Conservation (phyloP, 805 yeast species). For the Metschnikowia henanensis region DNA sequence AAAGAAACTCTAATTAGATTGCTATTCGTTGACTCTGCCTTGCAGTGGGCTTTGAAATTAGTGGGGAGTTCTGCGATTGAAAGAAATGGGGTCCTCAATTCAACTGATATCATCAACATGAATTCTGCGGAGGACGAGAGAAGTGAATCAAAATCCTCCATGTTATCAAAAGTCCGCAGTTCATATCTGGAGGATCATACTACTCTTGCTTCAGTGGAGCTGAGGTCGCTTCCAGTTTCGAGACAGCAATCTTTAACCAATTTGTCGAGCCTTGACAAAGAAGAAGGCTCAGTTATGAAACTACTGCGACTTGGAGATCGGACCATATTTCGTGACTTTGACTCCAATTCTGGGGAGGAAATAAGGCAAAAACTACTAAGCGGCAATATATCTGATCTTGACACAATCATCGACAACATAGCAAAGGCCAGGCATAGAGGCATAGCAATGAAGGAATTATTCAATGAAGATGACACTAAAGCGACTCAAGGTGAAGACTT, state of each 20-base stretch:
- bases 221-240: slow-evolving; percentile 15
- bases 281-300: slow-evolving; percentile 44
- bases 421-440: slow-evolving; percentile 33
- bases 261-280: slow-evolving; percentile 35
- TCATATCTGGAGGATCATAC: slow-evolving; percentile 6
- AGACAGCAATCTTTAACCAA: slow-evolving; percentile 25
- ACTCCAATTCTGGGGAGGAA: slow-evolving; percentile 36
- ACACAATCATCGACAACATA: slow-evolving; percentile 32
- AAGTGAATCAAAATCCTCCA: slow-evolving; percentile 10
- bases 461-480: slow-evolving; percentile 8
- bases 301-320: slow-evolving; percentile 25
- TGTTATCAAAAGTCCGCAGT: slow-evolving; percentile 4
- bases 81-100: slow-evolving; percentile 12
- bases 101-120: slow-evolving; percentile 16
- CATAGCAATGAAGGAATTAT: slow-evolving; percentile 27
- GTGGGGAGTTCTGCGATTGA: slow-evolving; percentile 36
- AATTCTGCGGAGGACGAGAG: slow-evolving; percentile 27
- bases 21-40: slow-evolving; percentile 66
- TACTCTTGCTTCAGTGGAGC: slow-evolving; percentile 9
- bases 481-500: background rate
- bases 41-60: slow-evolving; percentile 53
- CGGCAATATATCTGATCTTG: slow-evolving; percentile 34
- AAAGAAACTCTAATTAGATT: slow-evolving; percentile 74
- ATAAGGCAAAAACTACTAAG: slow-evolving; percentile 33
- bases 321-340: slow-evolving; percentile 13